Evolutionary conservation across 352 stramenopile genomes (phyloP), one percentile per base, ranked within the genome.

Genomic region (Achlya hypogyna): DNA sequence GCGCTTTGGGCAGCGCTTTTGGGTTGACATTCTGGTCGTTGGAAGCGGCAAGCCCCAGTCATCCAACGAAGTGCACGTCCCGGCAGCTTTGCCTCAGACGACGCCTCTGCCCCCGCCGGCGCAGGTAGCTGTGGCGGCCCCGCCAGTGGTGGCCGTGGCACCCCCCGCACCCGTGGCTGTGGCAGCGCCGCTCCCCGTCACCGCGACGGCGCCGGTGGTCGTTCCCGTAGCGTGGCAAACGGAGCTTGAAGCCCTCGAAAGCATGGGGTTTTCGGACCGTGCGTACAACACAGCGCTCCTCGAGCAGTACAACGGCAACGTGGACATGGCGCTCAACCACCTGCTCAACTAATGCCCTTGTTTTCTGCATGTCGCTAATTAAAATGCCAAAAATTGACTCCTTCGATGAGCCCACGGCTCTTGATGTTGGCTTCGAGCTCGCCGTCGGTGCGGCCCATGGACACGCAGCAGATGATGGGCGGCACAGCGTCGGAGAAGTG

Each of bases 1-100:
- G 35, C 82, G 84, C 43, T 96, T 95, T 63, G 87, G 87, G 0
- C 87, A 96, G 64, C 83, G 87, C 5, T 82, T 96, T 40, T 96
- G 87, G 87, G 83, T 94, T 31, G 86, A 96, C 66, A 84, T 96
- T 45, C 89, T 86, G 29, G 83, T 93, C 28, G 79, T 82, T 62
- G 54, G 54, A 16, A 64, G 52, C 32, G 2, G 18, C 0, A 59
- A 59, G 51, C 25, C 22, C 38, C 2, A 10, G 51, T 6, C 23
- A 10, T 58, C 23, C 23, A 35, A 45, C 6, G 38, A 35, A 16
- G 22, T 35, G 23, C 18, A 38, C 22, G 35, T 45, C 38, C 38
- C 38, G 2, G 38, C 25, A n/a, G 25, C 53, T 12, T 9, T 31
- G 2, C 27, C 54, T 5, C 42, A 63, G 14, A 20, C 34, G 34